These are phyloP conservation scores for Xylaria nigripes DNA, from an alignment of 495 filamentous ascomycete species.

Conservation along the genomic window DNA sequence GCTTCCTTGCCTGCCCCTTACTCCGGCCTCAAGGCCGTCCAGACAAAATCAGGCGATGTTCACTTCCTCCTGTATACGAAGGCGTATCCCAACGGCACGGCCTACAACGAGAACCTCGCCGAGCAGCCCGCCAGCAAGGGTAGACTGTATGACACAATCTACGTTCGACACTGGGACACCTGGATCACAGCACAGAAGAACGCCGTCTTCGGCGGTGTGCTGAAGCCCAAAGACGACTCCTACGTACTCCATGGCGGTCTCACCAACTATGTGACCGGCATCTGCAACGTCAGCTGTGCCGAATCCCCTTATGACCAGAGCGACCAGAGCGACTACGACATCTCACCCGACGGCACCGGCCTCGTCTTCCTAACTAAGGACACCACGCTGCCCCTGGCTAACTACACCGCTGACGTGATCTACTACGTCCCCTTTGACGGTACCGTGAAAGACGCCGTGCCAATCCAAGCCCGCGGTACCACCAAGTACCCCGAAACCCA, in stretches of 20 bases:
- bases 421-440: slow-evolving; percentile 48
- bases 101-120: slow-evolving; percentile 47
- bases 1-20: slow-evolving; percentile 56
- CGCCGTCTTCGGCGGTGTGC: slow-evolving; percentile 54
- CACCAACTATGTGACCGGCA: slow-evolving; percentile 43
- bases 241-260: slow-evolving; percentile 32
- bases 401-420: slow-evolving; percentile 56
- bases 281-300: slow-evolving; percentile 42
- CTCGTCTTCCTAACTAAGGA: slow-evolving; percentile 68
- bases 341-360: slow-evolving; percentile 31
- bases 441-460: slow-evolving; percentile 20
- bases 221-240: slow-evolving; percentile 33
- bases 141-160: slow-evolving; percentile 50
- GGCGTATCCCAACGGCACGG: slow-evolving; percentile 48
- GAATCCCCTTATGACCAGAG: slow-evolving; percentile 33
- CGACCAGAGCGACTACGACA: slow-evolving; percentile 34
- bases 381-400: slow-evolving; percentile 54
- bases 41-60: slow-evolving; percentile 47
- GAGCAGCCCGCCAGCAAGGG: slow-evolving; percentile 38
- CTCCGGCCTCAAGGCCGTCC: slow-evolving; percentile 53
- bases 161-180: slow-evolving; percentile 53
- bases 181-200: slow-evolving; percentile 52
- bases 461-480: slow-evolving; percentile 22
- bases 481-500: slow-evolving; percentile 40
- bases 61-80: slow-evolving; percentile 55